These are phyloP conservation scores for Saccharomycopsis sp. DNA, from an alignment of 805 yeast genomes.

Conservation along the genomic window DNA sequence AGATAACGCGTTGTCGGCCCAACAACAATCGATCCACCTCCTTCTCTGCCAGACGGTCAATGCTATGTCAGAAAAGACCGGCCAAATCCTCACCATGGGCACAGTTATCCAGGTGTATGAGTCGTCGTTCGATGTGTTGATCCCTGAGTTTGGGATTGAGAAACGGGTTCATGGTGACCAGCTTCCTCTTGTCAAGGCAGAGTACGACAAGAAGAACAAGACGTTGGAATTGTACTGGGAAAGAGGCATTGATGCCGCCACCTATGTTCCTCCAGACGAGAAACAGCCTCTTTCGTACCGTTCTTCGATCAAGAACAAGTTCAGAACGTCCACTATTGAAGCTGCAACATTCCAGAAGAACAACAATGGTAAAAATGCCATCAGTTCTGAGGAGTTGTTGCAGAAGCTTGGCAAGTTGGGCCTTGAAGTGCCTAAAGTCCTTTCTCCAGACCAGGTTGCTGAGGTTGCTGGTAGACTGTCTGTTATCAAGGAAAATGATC, in stretches of 20 bases:
- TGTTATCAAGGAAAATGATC: conserved; percentile 26
- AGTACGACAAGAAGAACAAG: conserved; percentile 65
- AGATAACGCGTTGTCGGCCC: conserved; percentile 89
- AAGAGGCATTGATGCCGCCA: conserved; percentile 84
- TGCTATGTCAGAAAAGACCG: conserved; percentile 62
- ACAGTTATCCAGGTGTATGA: conserved; percentile 90
- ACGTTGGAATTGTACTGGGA: conserved; percentile 87
- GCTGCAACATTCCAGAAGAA: conserved; percentile 56
- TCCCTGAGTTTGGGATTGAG: conserved; percentile 92
- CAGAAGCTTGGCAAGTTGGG: conserved; percentile 45
- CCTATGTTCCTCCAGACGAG: conserved; percentile 88
- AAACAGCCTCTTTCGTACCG: conserved; percentile 69
- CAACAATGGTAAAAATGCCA: neutral
- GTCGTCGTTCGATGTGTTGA: conserved; percentile 86
- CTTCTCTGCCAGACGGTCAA: conserved; percentile 77
- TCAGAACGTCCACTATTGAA: conserved; percentile 61
- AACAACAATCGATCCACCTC: conserved; percentile 89
- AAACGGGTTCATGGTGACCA: conserved; percentile 97
- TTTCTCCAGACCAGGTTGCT: conserved; percentile 26
- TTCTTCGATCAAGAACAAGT: conserved; percentile 70
- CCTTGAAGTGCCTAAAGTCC: conserved; percentile 41
- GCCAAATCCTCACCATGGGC: conserved; percentile 79
- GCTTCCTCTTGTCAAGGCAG: conserved; percentile 86
- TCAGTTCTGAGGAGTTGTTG: conserved; percentile 36
- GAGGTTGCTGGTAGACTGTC: conserved; percentile 11